Base-by-base conservation (phyloP, 106 monocot species). In the Allium fistulosum region DNA sequence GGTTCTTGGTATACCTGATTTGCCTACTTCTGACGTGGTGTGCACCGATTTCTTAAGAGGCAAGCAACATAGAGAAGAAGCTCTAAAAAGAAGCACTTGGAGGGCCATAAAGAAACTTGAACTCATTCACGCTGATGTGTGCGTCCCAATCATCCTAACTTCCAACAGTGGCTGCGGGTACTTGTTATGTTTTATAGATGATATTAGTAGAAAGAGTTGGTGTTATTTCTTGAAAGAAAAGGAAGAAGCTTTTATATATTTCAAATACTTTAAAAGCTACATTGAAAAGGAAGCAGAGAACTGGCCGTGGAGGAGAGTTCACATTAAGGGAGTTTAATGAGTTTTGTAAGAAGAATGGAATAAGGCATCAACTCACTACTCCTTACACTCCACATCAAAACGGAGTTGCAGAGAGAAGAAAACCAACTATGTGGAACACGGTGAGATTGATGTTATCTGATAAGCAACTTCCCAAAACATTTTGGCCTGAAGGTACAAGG, bases 371-470 rank as follows among this genome's bases (percentile, higher is more conserved):
- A 22, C 26, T 71, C 3, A 76, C 76, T 0, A 66, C 67, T 6
- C 59, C 76, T 4, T 81, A 72, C 50, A 62, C 63, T 9, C 22
- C 22, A 22, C 72, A 81, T 53, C 72, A 81, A 45, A 81, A 81
- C 28, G 76, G 68, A 13, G 67, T 81, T 6, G 55, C 37, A 3
- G 72, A 76, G 48, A 56, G 60, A 8, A 76, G 63, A 18, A 76
- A 76, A 49, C 16, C 57, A 15, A 76, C 45, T 7, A 62, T 81
- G 5, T 11, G 76, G 9, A 46, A 61, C 10, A 63, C 68, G 75
- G 75, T 65, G 4, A 53, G 75, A 8, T 13, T 14, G 8, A 48
- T 75, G 28, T 26, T 70, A 14, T 69, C 50, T 7, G 17, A 51
- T 4, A 60, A 45, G 55, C 2, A 68, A 12, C 12, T 81, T 1